Evolutionary conservation across 2,329 filamentous ascomycete species (phyloP), one percentile per base, ranked within the genome.

Genomic region (Pseudovirgaria hyperparasitica): DNA sequence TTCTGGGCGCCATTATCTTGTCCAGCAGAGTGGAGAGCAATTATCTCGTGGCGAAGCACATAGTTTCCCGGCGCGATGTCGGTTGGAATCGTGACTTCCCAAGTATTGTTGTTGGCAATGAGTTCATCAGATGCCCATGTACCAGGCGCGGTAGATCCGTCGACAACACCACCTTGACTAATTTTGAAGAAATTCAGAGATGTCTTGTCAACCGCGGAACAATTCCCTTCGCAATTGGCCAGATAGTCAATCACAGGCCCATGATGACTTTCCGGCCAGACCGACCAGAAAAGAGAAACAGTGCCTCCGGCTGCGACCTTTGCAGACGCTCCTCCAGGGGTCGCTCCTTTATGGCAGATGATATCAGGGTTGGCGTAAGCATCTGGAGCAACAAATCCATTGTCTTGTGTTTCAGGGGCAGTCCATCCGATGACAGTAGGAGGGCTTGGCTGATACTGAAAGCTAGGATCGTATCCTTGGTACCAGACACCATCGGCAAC

Each of bases 181-280:
- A 78, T 75, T 62, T 79, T 79, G 63, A 74, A 70, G 50, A 67
- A 77, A 36, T 66, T 50, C 16, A 76, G 60, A 5, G 53, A 43
- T 2, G 48, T 52, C 49, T 70, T 67, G 48, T 68, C 62, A 30
- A 64, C 67, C 1, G 48, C 46, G 19, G 63, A 55, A 48, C 68
- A 76, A 46, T 72, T 62, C 13, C 64, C 69, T 21, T 27, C 26
- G 52, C 69, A 73, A 39, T 61, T 62, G 29, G 74, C 74, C 10
- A 77, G 54, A 56, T 77, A 78, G 47, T 66, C 66, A 35, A 78
- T 62, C 39, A 78, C 65, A 6, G 73, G 72, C 2, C 71, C 71
- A 37, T 73, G 62, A 55, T 81, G 70, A 29, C 61, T 65, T 7
- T 65, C 58, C n/a, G 75, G 74, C 76, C 76, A 81, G 10, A 57